These are phyloP conservation scores for Phyllachora maydis DNA, from an alignment of 2,329 filamentous ascomycete genomes.

Conservation along the genomic window DNA sequence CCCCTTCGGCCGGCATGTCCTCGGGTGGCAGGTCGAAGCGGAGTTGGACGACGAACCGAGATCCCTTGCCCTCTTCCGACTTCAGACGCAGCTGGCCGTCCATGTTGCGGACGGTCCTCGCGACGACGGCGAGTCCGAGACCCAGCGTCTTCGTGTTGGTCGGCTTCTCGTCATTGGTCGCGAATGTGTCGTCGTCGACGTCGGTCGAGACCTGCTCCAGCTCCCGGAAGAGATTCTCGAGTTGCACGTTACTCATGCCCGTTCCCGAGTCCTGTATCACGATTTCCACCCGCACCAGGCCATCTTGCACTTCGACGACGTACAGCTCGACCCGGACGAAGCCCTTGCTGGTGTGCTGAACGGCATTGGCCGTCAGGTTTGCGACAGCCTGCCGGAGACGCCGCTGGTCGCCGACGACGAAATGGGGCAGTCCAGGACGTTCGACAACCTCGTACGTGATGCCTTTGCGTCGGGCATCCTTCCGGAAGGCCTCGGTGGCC, in stretches of 20 bases:
- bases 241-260: conserved; percentile 27
- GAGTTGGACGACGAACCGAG: conserved; percentile 61
- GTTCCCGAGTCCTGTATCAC: conserved; percentile 42
- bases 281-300: conserved; percentile 49
- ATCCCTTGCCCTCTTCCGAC: conserved; percentile 65
- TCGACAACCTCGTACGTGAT: conserved; percentile 49
- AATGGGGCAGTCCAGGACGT: conserved; percentile 45
- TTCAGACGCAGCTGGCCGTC: conserved; percentile 70
- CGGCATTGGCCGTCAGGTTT: conserved; percentile 69
- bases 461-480: conserved; percentile 56
- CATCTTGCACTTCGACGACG: conserved; percentile 28
- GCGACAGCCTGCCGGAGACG: conserved; percentile 65
- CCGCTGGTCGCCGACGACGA: conserved; percentile 60
- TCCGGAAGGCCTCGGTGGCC: conserved; percentile 52
- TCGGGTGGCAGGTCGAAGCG: conserved; percentile 45
- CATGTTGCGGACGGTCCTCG: conserved; percentile 74
- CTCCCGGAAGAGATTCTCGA: conserved; percentile 36
- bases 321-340: conserved; percentile 52
- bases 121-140: conserved; percentile 73
- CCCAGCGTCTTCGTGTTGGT: conserved; percentile 35
- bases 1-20: conserved; percentile 10
- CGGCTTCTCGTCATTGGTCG: conserved; percentile 9
- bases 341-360: conserved; percentile 54
- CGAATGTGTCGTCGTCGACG: conserved; percentile 8
- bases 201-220: conserved; percentile 35